Evolutionary conservation across 2,329 filamentous ascomycete genomes (phyloP).

Genomic region (Fusarium hostae): DNA sequence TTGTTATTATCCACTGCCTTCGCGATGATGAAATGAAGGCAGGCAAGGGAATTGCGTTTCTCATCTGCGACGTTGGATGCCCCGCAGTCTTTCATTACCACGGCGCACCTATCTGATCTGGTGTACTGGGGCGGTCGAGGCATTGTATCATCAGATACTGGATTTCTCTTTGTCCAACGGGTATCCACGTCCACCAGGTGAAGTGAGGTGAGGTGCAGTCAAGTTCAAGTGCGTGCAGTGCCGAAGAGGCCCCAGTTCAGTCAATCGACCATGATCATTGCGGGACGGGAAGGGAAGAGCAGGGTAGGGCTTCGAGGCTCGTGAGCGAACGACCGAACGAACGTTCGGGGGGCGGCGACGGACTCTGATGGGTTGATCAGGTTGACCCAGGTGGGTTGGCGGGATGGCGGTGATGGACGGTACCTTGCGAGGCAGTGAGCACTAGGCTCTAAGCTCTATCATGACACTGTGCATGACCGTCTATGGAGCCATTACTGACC

Average conservation of each 20-base stretch:
- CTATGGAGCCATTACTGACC: slow-evolving; percentile 34
- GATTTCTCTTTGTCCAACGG: slow-evolving; percentile 10
- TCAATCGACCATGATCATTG: slow-evolving; percentile 19
- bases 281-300: slow-evolving; percentile 31
- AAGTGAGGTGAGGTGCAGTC: slow-evolving; percentile 23
- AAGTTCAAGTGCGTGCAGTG: slow-evolving; percentile 31
- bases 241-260: slow-evolving; percentile 33
- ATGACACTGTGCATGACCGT: slow-evolving; percentile 34
- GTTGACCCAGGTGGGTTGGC: slow-evolving; percentile 18
- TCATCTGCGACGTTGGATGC: slow-evolving; percentile 31
- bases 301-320: slow-evolving; percentile 18
- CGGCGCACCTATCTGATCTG: slow-evolving; percentile 31
- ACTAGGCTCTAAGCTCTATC: slow-evolving; percentile 23
- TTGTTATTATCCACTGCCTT: slow-evolving; percentile 45
- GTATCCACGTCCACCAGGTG: not conserved
- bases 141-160: slow-evolving; percentile 21
- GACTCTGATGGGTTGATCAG: not conserved
- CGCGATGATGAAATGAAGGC: slow-evolving; percentile 13
- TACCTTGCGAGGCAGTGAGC: slow-evolving; percentile 41
- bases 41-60: slow-evolving; percentile 38
- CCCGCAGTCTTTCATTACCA: slow-evolving; percentile 37
- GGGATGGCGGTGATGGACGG: slow-evolving; percentile 28
- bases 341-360: slow-evolving; percentile 10
- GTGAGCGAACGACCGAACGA: not conserved
- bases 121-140: slow-evolving; percentile 19